phyloP scores from a whole-genome alignment of 352 stramenopile genomes.

The Phytophthora syringae region DNA sequence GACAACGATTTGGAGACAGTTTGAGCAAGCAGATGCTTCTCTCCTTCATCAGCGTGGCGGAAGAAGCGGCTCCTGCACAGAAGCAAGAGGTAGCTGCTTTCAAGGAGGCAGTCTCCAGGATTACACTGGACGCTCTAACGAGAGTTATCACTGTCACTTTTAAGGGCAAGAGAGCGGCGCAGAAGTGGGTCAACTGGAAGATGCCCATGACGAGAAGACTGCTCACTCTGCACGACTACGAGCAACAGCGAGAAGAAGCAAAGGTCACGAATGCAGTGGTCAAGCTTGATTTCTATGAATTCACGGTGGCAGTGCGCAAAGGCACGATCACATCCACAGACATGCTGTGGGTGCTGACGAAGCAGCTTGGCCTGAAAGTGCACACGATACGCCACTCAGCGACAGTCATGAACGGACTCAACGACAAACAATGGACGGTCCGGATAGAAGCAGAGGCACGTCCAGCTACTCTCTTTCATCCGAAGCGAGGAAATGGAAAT shows the following conservation, averaged over 20 bases:
- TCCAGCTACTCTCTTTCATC: too few relatives aligned
- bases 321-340: background rate
- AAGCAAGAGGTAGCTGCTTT: background rate
- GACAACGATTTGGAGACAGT: background rate
- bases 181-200: background rate
- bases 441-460: too few relatives aligned
- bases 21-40: constrained; percentile 1
- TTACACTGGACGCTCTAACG: background rate
- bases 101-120: background rate
- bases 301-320: background rate
- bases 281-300: constrained; percentile 3
- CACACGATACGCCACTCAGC: background rate
- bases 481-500: too few relatives aligned
- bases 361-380: background rate
- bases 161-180: background rate
- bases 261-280: background rate
- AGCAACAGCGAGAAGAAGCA: background rate
- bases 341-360: background rate
- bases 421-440: background rate
- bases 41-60: background rate
- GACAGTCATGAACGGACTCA: background rate
- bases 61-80: background rate
- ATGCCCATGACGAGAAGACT: background rate
- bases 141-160: background rate
- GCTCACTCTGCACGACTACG: constrained; percentile 3